Base-by-base conservation (phyloP, 805 yeast genomes). In the Ogataea neopini region DNA sequence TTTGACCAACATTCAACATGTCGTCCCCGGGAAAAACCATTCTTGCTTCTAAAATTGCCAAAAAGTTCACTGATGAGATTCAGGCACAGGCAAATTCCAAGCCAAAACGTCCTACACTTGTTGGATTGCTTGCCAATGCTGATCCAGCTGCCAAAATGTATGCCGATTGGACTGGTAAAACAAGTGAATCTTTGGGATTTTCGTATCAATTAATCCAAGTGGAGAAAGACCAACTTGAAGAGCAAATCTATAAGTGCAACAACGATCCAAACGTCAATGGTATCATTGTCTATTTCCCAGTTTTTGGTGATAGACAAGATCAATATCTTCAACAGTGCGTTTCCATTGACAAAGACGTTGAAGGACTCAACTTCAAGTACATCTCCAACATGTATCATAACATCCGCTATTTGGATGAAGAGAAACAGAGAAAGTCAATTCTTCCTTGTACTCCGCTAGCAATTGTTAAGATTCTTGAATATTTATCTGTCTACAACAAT, bases 391-490 rank as follows among this genome's bases (percentile, higher is more conserved):
- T 94, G 81, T 94, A 94, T 67, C 98, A 94, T 69, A 94, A 94
- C 65, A 76, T 88, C 29, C 78, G 99, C 61, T 92, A 74, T 63
- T 71, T 94, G 61, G 97, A 94, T 63, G 73, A 77, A 3, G 72
- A 70, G 29, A 72, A 80, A 54, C 70, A 74, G 44, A 79, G 80
- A 67, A 94, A 94, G 71, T 85, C 95, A 7, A 89, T 94, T 49
- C 72, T 94, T 57, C 99, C 99, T 1, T 94, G 99, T 68, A 94
- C 99, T 2, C 97, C 99, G 4, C 74, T 94, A 54, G 98, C 98
- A 1, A 78, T 89, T 60, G 97, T 94, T 47, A 94, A 94, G 73
- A 88, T 90, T 47, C 74, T 94, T 62, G 99, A 94, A 65, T 88
- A 84, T 63, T 72, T 94, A 59, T 90, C 94, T 10, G 86, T 89